phyloP scores from a whole-genome alignment of 371 early-diverging fungal species.

The Catenaria anguillulae region DNA sequence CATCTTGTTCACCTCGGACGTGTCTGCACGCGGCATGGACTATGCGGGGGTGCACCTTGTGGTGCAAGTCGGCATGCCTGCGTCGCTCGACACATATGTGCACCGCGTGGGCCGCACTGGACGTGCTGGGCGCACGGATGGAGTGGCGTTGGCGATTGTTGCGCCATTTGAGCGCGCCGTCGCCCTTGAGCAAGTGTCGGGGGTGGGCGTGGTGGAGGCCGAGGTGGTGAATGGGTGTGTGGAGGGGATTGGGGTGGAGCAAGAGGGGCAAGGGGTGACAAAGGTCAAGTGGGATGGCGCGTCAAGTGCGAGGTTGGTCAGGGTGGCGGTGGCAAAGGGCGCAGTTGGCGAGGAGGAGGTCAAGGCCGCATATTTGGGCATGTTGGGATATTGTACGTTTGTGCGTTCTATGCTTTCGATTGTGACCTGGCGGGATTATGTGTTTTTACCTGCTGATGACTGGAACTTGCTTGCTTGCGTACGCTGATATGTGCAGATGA shows the following conservation, averaged over 20 bases:
- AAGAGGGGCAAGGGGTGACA: too few species aligned
- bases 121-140: conserved; percentile 66
- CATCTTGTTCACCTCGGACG: conserved; percentile 93
- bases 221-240: background rate
- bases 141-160: conserved; percentile 71
- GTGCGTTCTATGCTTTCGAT: background rate
- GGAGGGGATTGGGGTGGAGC: background rate
- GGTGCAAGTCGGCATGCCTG: conserved; percentile 87
- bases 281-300: background rate
- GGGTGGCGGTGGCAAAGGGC: background rate
- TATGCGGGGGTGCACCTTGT: conserved; percentile 92
- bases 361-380: background rate
- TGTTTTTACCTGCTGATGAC: too few species aligned
- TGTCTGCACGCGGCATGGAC: conserved; percentile 98
- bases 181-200: conserved; percentile 35
- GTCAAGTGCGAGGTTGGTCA: background rate
- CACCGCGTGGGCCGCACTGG: conserved; percentile 98
- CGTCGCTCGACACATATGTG: conserved; percentile 79
- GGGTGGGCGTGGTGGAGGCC: background rate
- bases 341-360: background rate
- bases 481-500: too few species aligned
- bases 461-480: too few species aligned
- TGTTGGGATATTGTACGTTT: background rate
- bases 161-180: conserved; percentile 58
- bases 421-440: too few species aligned